Conservation (phyloP, 495 filamentous ascomycete genomes). For the Lasiosphaeria ovina region DNA sequence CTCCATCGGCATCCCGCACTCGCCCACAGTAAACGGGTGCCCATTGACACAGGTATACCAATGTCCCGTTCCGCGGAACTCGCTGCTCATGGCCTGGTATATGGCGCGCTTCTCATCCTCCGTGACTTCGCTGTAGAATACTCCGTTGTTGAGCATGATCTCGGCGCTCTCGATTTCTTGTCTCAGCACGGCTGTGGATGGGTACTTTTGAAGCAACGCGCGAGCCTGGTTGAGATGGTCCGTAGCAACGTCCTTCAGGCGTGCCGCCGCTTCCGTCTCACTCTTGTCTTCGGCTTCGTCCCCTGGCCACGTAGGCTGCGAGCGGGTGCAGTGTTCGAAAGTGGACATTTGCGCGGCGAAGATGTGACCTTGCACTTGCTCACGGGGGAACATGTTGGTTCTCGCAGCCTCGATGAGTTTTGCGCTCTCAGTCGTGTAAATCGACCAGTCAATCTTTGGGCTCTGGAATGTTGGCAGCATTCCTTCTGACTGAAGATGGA, state of each 20-base stretch:
- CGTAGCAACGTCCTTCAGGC: constrained; percentile 13
- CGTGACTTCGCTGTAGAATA: constrained; percentile 40
- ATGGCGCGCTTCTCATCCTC: constrained; percentile 30
- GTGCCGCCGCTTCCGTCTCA: neutral
- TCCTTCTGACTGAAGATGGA: constrained; percentile 31
- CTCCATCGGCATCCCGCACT: constrained; percentile 72
- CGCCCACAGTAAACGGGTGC: constrained; percentile 62
- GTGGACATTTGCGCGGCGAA: constrained; percentile 31
- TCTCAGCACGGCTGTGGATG: constrained; percentile 6
- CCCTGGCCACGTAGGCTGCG: neutral
- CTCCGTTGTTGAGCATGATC: constrained; percentile 52
- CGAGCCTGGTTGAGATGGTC: constrained; percentile 9
- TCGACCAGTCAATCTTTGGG: constrained; percentile 36
- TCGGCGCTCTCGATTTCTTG: constrained; percentile 4
- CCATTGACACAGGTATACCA: constrained; percentile 37
- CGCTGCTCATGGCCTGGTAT: constrained; percentile 32
- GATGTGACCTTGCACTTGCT: constrained; percentile 38
- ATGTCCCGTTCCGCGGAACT: constrained; percentile 30
- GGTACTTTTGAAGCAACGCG: constrained; percentile 3
- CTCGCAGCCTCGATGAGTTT: constrained; percentile 29
- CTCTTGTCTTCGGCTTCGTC: neutral
- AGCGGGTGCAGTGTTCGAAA: constrained; percentile 19
- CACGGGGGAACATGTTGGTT: constrained; percentile 19
- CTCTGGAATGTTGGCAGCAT: constrained; percentile 7
- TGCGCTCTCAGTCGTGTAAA: constrained; percentile 37